phyloP scores from a whole-genome alignment of 2,329 filamentous ascomycete species.

The Fusarium bulbicola region DNA sequence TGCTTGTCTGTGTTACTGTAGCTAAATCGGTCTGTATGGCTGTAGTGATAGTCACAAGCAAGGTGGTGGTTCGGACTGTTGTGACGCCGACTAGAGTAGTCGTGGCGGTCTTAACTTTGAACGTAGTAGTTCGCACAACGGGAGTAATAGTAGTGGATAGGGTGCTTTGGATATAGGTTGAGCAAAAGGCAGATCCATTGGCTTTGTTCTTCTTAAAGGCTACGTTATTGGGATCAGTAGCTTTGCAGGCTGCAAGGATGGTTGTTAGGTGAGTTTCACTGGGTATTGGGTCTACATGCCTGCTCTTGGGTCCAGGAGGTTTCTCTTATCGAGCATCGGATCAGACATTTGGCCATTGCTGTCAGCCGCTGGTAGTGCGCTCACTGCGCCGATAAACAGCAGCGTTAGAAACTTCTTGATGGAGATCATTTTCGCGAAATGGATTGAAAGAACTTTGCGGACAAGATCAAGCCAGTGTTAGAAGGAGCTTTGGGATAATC shows the following conservation, averaged over 20 bases:
- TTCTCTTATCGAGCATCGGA: too few relatives aligned
- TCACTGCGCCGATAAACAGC: not conserved
- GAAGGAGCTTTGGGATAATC: rapidly evolving
- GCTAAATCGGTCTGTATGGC: not conserved
- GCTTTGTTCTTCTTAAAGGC: not conserved
- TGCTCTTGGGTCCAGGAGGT: not conserved
- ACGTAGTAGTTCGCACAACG: not conserved
- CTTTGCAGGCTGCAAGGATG: not conserved
- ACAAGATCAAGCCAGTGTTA: too few relatives aligned
- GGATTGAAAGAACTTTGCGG: not conserved
- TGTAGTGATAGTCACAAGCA: not conserved
- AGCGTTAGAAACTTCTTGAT: not conserved
- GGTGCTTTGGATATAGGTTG: not conserved
- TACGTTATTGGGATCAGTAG: not conserved
- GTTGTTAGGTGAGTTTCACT: not conserved
- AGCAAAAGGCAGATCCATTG: not conserved
- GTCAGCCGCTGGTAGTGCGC: not conserved
- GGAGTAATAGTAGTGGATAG: not conserved
- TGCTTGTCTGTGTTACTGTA: not conserved
- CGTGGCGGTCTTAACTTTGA: not conserved
- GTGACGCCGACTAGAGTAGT: too few relatives aligned
- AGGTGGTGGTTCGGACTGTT: not conserved
- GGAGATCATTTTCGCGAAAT: not conserved
- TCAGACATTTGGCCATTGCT: not conserved
- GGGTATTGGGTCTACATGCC: not conserved